These are phyloP conservation scores for Peronospora destructor DNA, from an alignment of 352 stramenopile genomes.

Conservation along the genomic window DNA sequence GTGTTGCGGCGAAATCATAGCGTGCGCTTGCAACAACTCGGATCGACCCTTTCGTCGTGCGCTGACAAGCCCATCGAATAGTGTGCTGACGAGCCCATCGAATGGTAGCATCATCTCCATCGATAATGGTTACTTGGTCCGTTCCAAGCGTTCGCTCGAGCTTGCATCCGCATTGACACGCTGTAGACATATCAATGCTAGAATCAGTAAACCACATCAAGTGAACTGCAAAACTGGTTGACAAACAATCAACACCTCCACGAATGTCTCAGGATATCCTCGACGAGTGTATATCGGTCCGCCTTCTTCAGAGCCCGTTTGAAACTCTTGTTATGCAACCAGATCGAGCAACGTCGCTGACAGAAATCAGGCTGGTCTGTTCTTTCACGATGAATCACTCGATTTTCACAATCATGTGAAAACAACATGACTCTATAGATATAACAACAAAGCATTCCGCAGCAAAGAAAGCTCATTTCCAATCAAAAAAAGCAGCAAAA, in stretches of 20 bases:
- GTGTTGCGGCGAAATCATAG: too few relatives aligned
- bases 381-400: conserved; percentile 40
- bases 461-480: not conserved
- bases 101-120: conserved; percentile 29
- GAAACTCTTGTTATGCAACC: conserved; percentile 61
- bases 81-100: conserved; percentile 25
- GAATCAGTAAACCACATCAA: too few relatives aligned
- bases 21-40: too few relatives aligned
- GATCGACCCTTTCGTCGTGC: conserved; percentile 15
- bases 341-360: conserved; percentile 46
- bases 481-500: conserved; percentile 4
- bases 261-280: conserved; percentile 48
- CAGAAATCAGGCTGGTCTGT: conserved; percentile 43
- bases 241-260: conserved; percentile 36
- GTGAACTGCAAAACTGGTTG: too few relatives aligned
- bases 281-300: conserved; percentile 51
- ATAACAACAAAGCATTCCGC: conserved; percentile 3
- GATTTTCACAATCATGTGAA: conserved; percentile 63
- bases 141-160: conserved; percentile 17
- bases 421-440: conserved; percentile 51
- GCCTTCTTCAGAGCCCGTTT: conserved; percentile 65
- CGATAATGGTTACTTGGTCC: conserved; percentile 21
- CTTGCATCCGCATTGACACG: conserved; percentile 11
- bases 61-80: too few relatives aligned
- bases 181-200: conserved; percentile 8